Evolutionary conservation across 176 grass and related monocot genomes (phyloP).

Genomic region (Musa beccarii): DNA sequence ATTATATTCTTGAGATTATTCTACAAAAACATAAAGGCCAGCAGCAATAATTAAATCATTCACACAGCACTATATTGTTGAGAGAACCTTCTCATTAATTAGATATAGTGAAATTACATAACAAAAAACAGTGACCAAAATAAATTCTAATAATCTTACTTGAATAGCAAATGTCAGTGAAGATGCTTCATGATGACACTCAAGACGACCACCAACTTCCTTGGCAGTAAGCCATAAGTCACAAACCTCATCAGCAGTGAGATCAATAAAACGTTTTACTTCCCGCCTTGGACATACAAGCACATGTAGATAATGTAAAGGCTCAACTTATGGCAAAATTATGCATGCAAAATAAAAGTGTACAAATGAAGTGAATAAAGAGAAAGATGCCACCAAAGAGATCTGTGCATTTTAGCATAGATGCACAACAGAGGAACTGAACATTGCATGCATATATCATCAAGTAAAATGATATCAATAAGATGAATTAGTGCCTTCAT

Average conservation of each 20-base stretch:
- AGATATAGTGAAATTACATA: not conserved
- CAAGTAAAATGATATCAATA: not conserved
- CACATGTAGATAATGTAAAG: conserved; percentile 72
- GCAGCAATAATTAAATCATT: not conserved
- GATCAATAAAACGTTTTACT: conserved; percentile 68
- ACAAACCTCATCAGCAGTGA: conserved; percentile 65
- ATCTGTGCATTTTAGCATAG: not conserved
- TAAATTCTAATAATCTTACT: conserved; percentile 25
- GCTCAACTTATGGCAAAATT: conserved; percentile 8
- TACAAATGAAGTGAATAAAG: not conserved
- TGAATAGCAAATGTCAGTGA: conserved; percentile 79
- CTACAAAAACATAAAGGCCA: not conserved
- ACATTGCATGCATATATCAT: not conserved
- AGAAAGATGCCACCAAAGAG: not conserved
- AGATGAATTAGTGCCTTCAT: not conserved
- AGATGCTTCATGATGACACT: conserved; percentile 73
- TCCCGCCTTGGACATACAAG: conserved; percentile 74
- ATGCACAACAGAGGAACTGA: not conserved
- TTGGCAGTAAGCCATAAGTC: conserved; percentile 90
- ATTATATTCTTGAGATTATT: no score
- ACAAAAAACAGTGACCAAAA: not conserved
- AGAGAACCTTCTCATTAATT: not conserved
- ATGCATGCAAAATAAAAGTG: not conserved
- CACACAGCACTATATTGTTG: not conserved
- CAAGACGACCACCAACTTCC: conserved; percentile 55